Evolutionary conservation across 2,329 filamentous ascomycete genomes (phyloP), one percentile per base, ranked within the genome.

Genomic region (Macrophomina tecta): DNA sequence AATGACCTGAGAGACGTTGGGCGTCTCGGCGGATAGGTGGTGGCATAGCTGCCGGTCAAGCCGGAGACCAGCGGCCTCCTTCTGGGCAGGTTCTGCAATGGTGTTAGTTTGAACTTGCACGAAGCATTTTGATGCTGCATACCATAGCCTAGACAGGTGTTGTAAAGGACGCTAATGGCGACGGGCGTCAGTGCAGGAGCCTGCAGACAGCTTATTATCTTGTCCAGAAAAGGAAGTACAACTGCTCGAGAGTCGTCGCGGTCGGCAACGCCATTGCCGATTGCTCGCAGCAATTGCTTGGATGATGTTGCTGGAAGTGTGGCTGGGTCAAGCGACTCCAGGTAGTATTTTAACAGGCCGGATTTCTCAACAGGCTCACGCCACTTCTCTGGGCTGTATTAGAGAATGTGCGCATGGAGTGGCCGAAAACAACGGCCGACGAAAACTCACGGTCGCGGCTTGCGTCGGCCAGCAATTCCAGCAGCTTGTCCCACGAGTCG

Each of bases 111-210:
- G 3, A 2, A 30, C 16, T 28, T 28, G 16, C 42, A 45, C 5
- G 14, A 23, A 40, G 7, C 1, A 3, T 18, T 28, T 9, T 46
- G 34, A 28, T 38, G 32, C n/a, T 30, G 42, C 32, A 18, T 72
- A 80, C 77, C 75, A 67, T 73, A 81, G 58, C 80, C 79, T 23
- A 78, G 77, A 69, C 79, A 81, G 16, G 82, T 76, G 68, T 83
- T 83, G 71, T 80, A 78, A 12, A 82, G 70, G 1, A 82, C 81
- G 46, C 76, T 79, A 38, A 80, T 71, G 53, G 78, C 73, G 16
- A 75, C 76, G 5, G 69, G 64, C 9, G 65, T 66, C 18, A 79
- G 66, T 5, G 73, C 70, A 46, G 72, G 69, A 14, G 69, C 66
- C 11, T 69, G 61, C 3, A 79, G 66, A 51, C 73, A 77, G 16